phyloP scores from a whole-genome alignment of 371 early-diverging fungal genomes.

The Phascolomyces articulosus region DNA sequence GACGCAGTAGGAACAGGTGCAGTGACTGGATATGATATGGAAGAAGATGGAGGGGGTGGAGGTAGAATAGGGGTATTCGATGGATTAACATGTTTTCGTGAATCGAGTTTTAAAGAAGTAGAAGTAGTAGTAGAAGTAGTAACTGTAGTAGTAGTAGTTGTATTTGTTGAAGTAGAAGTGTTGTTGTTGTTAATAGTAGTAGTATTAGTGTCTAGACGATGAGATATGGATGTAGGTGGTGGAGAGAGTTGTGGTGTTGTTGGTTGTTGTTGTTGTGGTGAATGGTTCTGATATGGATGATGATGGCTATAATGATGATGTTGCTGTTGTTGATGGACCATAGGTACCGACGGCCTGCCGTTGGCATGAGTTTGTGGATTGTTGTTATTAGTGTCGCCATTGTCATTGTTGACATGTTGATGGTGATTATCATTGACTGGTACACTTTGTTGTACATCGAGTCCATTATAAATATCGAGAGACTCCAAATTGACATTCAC shows the following conservation, averaged over 20 bases:
- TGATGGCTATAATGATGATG: slow-evolving; percentile 7
- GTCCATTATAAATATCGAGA: slow-evolving; percentile 28
- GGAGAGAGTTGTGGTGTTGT: neutral
- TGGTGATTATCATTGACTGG: neutral
- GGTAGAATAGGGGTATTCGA: neutral
- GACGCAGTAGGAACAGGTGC: slow-evolving; percentile 10
- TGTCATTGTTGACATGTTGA: neutral
- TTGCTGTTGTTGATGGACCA: no score
- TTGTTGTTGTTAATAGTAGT: no score
- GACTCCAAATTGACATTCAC: slow-evolving; percentile 47
- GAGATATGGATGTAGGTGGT: neutral
- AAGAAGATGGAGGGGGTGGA: slow-evolving; percentile 10
- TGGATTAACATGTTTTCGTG: slow-evolving; percentile 3
- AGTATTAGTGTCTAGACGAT: slow-evolving; percentile 3
- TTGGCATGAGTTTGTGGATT: slow-evolving; percentile 7
- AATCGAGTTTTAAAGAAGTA: neutral
- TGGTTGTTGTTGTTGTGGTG: no score
- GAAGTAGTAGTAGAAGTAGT: neutral
- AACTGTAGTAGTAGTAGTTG: neutral
- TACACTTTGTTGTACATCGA: slow-evolving; percentile 17
- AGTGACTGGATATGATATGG: neutral
- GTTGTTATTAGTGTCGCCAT: neutral
- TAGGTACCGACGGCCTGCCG: slow-evolving; percentile 19
- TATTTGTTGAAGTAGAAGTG: no score
- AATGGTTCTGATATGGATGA: neutral